A percentile compares a stretch with the other conserved stretches of the same genome.
Evolutionary conservation across 2,329 filamentous ascomycete genomes (phyloP).

Genomic region (Pestalotiopsis sp.): DNA sequence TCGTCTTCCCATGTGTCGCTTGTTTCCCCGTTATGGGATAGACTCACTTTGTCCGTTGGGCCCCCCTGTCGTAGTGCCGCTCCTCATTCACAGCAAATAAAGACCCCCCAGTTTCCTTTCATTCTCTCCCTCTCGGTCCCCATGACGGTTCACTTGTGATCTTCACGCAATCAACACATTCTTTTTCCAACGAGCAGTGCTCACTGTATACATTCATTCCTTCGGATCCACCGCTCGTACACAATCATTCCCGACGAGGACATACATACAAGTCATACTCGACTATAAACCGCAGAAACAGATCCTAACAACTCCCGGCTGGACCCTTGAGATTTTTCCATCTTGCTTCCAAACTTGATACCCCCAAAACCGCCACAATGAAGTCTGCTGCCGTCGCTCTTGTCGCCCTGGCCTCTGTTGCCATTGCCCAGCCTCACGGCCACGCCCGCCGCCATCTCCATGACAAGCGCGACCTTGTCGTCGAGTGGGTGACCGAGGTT

Average conservation of each 20-base stretch:
- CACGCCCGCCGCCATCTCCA: constrained; percentile 38
- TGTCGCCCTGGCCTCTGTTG: constrained; percentile 46
- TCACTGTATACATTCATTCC: constrained; percentile 37
- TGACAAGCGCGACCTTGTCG: constrained; percentile 47
- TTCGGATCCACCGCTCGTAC: constrained; percentile 23
- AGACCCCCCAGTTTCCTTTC: constrained; percentile 3
- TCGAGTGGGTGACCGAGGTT: constrained; percentile 48
- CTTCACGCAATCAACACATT: constrained; percentile 25
- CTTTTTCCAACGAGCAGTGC: constrained; percentile 35
- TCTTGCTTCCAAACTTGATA: constrained; percentile 10
- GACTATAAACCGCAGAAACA: neutral
- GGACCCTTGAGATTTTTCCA: constrained; percentile 5
- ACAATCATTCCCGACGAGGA: constrained; percentile 27
- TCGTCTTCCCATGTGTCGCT: neutral
- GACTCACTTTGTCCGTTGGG: neutral
- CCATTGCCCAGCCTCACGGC: constrained; percentile 53
- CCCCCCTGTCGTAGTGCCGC: neutral
- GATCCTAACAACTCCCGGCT: neutral
- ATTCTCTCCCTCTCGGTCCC: constrained; percentile 9
- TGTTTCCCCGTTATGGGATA: constrained; percentile 9
- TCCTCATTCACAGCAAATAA: constrained; percentile 7
- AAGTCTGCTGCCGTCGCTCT: constrained; percentile 45
- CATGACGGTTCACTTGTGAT: constrained; percentile 16
- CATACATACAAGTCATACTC: neutral
- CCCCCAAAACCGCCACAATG: constrained; percentile 37